Base-by-base conservation (phyloP, 164 flowering plant genomes). In the Dillenia suffruticosa region DNA sequence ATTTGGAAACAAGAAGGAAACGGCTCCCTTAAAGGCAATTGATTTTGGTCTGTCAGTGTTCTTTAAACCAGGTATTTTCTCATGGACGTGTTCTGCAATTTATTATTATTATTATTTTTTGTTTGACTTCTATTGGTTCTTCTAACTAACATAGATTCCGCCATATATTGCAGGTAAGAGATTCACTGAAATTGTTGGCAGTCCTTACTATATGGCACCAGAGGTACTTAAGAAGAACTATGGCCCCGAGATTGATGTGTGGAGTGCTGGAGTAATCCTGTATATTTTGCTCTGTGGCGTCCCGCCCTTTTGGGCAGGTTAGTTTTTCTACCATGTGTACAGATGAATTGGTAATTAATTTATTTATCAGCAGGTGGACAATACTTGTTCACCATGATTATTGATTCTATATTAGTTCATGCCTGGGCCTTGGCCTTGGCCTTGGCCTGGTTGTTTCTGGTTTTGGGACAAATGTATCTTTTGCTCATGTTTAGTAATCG, bases 281-380 rank as follows among this genome's bases (percentile, higher is more conserved):
- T 92, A 92, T 79, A 87, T 92, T 67, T 74, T 92, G 54, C 92
- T 92, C 53, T 89, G 94, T 71, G 97, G 97, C 45, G 83, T 87
- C 8, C 97, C 97, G 9, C 97, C 97, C 15, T 92, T 92, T 59
- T 92, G 97, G 97, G 96, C 97, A 79, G 97, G 97, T 89, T 64
- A 51, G 85, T 75, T 54, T 62, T 54, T 56, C 22, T 40, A 17
- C 26, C 40, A 32, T 32, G 40, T 4, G 40, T 32, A 32, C 40
- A 32, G 40, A 32, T 32, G 40, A 32, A 32, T 32, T 32, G 40
- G 40, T 32, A 32, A 32, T 32, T 4, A 19, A 19, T 19, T 19
- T 19, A 19, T 19, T 19, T 19, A 32, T 32, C 40, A 32, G 40
- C 40, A 32, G 40, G 7, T 32, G 40, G 40, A 5, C 40, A 32